Conservation (phyloP, 768 basidiomycete species). For the Leccinum imitatum region DNA sequence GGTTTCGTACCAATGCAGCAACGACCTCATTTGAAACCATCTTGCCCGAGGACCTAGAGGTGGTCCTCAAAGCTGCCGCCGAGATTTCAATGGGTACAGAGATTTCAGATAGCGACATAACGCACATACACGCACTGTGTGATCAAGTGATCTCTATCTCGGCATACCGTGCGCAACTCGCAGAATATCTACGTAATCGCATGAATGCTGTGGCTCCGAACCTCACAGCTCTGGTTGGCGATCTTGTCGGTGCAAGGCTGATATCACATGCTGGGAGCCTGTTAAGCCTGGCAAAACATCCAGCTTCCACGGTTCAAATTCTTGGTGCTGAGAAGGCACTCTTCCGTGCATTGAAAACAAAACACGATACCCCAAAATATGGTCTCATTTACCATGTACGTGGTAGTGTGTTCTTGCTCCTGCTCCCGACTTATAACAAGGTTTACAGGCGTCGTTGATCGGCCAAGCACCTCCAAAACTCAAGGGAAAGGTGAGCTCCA, state of each 20-base stretch:
- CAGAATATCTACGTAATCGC: constrained; percentile 95
- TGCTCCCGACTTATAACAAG: constrained; percentile 8
- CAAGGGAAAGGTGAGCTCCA: constrained; percentile 86
- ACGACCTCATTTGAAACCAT: constrained; percentile 84
- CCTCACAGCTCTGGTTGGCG: constrained; percentile 80
- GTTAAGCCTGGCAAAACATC: constrained; percentile 70
- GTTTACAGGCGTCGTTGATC: constrained; percentile 79
- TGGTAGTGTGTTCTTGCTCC: constrained; percentile 11
- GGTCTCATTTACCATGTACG: constrained; percentile 97
- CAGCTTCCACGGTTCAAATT: constrained; percentile 77
- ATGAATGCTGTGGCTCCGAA: constrained; percentile 99
- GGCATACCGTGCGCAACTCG: constrained; percentile 89
- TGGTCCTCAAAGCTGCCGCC: constrained; percentile 90
- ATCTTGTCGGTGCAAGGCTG: constrained; percentile 72
- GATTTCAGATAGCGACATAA: constrained; percentile 94
- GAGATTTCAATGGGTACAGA: constrained; percentile 99
- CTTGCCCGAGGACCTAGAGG: constrained; percentile 97
- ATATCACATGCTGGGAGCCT: constrained; percentile 76
- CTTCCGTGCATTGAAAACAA: constrained; percentile 75
- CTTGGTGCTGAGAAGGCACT: constrained; percentile 77
- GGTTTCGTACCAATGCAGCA: constrained; percentile 92
- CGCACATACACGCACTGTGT: constrained; percentile 95
- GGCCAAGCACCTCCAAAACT: constrained; percentile 97
- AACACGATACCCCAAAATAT: constrained; percentile 97
- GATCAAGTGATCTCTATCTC: constrained; percentile 99